phyloP scores from a whole-genome alignment of 352 stramenopile species.

The Phytophthora fragariaefolia region DNA sequence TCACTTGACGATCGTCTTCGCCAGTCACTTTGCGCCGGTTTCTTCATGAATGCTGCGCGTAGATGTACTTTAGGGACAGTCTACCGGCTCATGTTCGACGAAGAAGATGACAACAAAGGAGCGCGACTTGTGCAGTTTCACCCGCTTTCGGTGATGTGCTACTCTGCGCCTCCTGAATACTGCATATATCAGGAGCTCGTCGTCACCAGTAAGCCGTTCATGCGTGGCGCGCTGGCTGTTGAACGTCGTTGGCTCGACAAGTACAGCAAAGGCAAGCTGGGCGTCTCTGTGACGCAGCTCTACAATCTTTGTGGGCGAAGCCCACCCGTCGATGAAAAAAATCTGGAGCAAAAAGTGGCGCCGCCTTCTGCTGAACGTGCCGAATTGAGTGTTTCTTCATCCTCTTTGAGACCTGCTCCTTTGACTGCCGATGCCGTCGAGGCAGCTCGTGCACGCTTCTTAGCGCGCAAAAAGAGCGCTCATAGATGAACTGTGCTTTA shows the following conservation, averaged over 20 bases:
- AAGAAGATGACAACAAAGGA: slow-evolving; percentile 23
- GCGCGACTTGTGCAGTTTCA: slow-evolving; percentile 74
- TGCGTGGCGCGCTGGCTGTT: slow-evolving; percentile 62
- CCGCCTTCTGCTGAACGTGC: neutral
- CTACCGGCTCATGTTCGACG: slow-evolving; percentile 49
- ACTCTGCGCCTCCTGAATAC: slow-evolving; percentile 49
- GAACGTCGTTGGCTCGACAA: slow-evolving; percentile 60
- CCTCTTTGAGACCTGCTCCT: slow-evolving; percentile 6
- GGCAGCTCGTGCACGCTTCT: slow-evolving; percentile 52
- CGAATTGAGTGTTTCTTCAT: neutral
- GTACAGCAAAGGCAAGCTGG: slow-evolving; percentile 42
- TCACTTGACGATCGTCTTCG: slow-evolving; percentile 47
- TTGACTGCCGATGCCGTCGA: slow-evolving; percentile 43
- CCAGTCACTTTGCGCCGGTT: slow-evolving; percentile 62
- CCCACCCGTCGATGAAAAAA: slow-evolving; percentile 9
- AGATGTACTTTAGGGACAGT: slow-evolving; percentile 70
- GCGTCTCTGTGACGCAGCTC: slow-evolving; percentile 41
- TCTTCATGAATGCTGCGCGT: slow-evolving; percentile 69
- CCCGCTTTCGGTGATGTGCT: slow-evolving; percentile 62
- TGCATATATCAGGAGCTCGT: slow-evolving; percentile 83
- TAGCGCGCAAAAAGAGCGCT: slow-evolving; percentile 44
- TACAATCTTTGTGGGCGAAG: slow-evolving; percentile 60
- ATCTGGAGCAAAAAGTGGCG: neutral
- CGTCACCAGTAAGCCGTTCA: slow-evolving; percentile 72
- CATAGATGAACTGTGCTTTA: slow-evolving; percentile 3